phyloP scores from a whole-genome alignment of 2,329 filamentous ascomycete genomes.

The Paecilomyces variotii region DNA sequence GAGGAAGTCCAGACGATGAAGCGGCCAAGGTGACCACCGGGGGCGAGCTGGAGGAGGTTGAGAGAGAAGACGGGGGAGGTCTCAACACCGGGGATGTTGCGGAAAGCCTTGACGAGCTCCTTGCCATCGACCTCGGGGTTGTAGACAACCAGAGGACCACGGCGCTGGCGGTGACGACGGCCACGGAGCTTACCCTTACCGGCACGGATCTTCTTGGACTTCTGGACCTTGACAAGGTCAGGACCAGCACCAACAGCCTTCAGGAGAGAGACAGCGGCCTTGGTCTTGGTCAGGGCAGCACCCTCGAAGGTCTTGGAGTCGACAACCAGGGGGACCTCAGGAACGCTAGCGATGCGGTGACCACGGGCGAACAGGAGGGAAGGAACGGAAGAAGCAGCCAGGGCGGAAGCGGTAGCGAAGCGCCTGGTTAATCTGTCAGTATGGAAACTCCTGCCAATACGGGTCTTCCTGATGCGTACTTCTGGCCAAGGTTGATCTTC shows the following conservation, averaged over 20 bases:
- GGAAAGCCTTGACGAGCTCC: slow-evolving; percentile 88
- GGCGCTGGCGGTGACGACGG: slow-evolving; percentile 94
- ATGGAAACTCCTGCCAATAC: background rate
- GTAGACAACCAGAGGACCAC: slow-evolving; percentile 96
- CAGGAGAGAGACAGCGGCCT: slow-evolving; percentile 76
- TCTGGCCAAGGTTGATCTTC: slow-evolving; percentile 99
- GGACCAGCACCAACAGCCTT: slow-evolving; percentile 82
- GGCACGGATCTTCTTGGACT: slow-evolving; percentile 91
- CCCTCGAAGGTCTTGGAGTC: slow-evolving; percentile 82
- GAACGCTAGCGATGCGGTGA: slow-evolving; percentile 84
- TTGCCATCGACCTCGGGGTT: slow-evolving; percentile 92
- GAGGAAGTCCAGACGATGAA: slow-evolving; percentile 99
- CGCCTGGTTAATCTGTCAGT: slow-evolving; percentile 49
- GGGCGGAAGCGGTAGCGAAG: slow-evolving; percentile 93
- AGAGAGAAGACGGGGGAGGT: slow-evolving; percentile 86
- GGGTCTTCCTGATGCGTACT: slow-evolving; percentile 47
- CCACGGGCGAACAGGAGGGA: slow-evolving; percentile 94
- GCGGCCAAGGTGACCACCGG: slow-evolving; percentile 95
- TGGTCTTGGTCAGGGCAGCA: slow-evolving; percentile 77
- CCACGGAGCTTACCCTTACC: slow-evolving; percentile 99
- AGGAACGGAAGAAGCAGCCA: slow-evolving; percentile 91
- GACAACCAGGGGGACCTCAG: slow-evolving; percentile 95
- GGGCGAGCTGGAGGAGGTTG: slow-evolving; percentile 98
- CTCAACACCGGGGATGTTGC: slow-evolving; percentile 98
- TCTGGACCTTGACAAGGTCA: slow-evolving; percentile 92